Conservation (phyloP, 1,284 basidiomycete species). For the Tremellales sp. region DNA sequence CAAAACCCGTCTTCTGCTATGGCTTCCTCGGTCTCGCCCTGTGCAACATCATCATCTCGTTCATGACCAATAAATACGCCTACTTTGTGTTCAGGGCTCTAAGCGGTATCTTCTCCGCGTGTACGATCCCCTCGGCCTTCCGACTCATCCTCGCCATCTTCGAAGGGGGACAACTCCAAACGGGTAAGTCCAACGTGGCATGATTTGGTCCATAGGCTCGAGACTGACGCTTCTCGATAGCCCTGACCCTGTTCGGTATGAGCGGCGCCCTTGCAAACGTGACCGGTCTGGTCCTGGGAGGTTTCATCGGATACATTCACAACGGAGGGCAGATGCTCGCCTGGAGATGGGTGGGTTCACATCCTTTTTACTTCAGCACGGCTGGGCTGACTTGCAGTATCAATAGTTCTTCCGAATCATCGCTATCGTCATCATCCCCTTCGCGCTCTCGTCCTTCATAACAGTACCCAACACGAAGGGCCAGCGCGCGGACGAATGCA, state of each 20-base stretch:
- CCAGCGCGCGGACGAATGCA: constrained; percentile 11
- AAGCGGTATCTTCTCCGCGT: constrained; percentile 30
- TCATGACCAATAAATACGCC: constrained; percentile 30
- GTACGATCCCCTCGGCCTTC: constrained; percentile 41
- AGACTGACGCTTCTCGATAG: too few species aligned
- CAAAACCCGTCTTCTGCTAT: constrained; percentile 31
- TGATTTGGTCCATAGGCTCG: too few species aligned
- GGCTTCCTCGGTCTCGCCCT: constrained; percentile 32
- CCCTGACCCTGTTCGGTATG: constrained; percentile 41
- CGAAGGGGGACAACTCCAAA: constrained; percentile 27
- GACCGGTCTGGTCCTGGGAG: constrained; percentile 38
- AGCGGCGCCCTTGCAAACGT: constrained; percentile 44
- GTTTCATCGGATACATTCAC: constrained; percentile 44
- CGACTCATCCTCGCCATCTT: constrained; percentile 43
- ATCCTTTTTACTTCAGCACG: constrained; percentile 45
- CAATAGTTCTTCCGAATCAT: constrained; percentile 24
- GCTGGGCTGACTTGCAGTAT: constrained; percentile 8
- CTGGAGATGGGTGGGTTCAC: constrained; percentile 49
- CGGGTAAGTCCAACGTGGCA: too few species aligned
- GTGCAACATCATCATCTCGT: constrained; percentile 32
- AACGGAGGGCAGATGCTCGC: constrained; percentile 37
- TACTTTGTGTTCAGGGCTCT: constrained; percentile 37
- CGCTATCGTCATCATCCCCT: constrained; percentile 27
- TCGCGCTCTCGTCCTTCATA: constrained; percentile 18
- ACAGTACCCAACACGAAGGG: constrained; percentile 31